Base-by-base conservation (phyloP, 768 basidiomycete genomes). In the Tricholoma sp. region DNA sequence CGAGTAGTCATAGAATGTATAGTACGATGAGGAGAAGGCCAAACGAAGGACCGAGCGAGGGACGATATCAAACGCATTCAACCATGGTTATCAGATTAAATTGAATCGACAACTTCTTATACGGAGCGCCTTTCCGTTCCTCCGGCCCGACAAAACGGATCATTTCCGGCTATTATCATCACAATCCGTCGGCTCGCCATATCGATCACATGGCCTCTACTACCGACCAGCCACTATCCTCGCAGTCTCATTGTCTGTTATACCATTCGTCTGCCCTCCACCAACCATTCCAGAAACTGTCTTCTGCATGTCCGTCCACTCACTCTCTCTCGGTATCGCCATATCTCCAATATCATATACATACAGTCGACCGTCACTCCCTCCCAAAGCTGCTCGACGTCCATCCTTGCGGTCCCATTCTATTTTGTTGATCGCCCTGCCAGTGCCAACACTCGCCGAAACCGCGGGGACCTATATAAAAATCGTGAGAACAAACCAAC, bases 321-420 rank as follows among this genome's bases (percentile, higher is more conserved):
- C 96, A 5, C 83, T 80, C 72, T 98, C 96, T 57, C 91, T 76
- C 0, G 95, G 91, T 21, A 90, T 78, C 0, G 85, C 89, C 79
- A 91, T 85, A 65, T 98, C 94, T 10, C 94, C 93, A 60, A 98
- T 85, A 67, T 98, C 96, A 68, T 96, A 98, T 34, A 99, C 81
- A 71, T 97, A 96, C 58, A 99, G 73, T 61, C 82, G 85, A 12
- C 97, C 97, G 61, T 98, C 96, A 61, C 91, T 91, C 3, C 91
- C 90, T 29, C 96, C 97, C 27, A 98, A 71, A 0, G 90, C 96
- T 2, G 84, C 94, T 22, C 94, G 85, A 34, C 92, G 83, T 0
- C 94, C 95, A 55, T 98, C 93, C 66, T 95, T 91, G 54, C 83
- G 79, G 66, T 99, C 97, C 94, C 95, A 99, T 64, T 90, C 83